Base-by-base conservation (phyloP, 225 moss, liverwort and hornwort genomes). In the Polytrichum formosum region DNA sequence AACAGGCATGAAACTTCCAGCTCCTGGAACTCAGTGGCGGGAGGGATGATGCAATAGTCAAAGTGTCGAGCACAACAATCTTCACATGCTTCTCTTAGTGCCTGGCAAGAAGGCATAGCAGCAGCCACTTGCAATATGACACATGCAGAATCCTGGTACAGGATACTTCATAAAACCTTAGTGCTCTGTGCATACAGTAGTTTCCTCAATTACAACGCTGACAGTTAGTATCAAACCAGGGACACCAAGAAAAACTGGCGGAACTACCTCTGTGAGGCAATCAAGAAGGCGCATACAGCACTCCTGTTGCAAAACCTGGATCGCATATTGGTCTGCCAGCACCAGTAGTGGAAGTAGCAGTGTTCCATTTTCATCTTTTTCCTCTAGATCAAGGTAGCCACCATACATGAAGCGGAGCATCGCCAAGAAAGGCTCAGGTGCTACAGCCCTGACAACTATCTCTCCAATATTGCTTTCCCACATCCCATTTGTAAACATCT, bases 401-500 rank as follows among this genome's bases (percentile, higher is more conserved):
- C 81, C 81, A 54, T 98, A 98, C 91, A 98, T 92, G 61, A 91
- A 98, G 56, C 79, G 79, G n/a, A 98, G 74, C 98, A 98, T 94
- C 16, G 84, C 91, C 81, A 90, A 53, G 55, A 98, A 90, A 6
- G 87, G 84, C 61, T 91, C 83, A 37, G 86, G 83, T 59, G 80
- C 78, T 21, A 85, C 84, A 78, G 90, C 98, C 71, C 82, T 78
- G 0, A 98, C 84, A 31, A 87, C 54, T 54, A 92, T 83, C 75
- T 81, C 78, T 33, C 89, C 88, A 75, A 77, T 80, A 54, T 66
- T 87, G 71, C 90, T 94, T 90, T 98, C 98, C 23, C 58, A 83
- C 98, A 98, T 98, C 72, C 98, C 98, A 69, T 94, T 98, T 28
- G 94, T 98, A 67, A 98, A 98, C 98, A 98, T 98, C 98, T 98